These are phyloP conservation scores for Erythrophleum ivorense DNA, from an alignment of 331 rosid species.

Conservation along the genomic window DNA sequence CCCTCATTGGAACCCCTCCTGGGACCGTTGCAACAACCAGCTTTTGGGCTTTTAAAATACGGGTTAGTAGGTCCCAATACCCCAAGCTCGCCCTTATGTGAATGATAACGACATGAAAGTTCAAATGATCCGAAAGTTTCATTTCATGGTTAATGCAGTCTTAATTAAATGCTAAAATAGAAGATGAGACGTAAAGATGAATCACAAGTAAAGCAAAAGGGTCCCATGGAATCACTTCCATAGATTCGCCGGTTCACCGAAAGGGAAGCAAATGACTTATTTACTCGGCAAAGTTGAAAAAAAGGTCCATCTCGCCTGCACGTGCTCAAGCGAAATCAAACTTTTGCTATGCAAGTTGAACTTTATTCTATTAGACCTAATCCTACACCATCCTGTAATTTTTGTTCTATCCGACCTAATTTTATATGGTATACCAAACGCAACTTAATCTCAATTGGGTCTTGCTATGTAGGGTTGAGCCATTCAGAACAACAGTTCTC, in stretches of 20 bases:
- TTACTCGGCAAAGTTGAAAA: neutral
- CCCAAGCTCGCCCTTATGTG: neutral
- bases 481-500: no score
- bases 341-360: neutral
- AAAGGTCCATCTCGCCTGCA: neutral
- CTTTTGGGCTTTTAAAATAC: neutral
- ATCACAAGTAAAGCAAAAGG: conserved; percentile 3
- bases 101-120: neutral
- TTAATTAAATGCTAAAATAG: neutral
- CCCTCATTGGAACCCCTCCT: neutral
- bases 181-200: neutral
- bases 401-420: neutral
- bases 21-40: neutral
- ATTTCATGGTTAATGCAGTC: neutral
- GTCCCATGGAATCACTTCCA: conserved; percentile 38
- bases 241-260: conserved; percentile 32
- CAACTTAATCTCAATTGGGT: no score
- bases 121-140: neutral
- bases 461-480: no score
- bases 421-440: neutral
- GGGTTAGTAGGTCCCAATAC: neutral
- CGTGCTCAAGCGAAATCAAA: neutral
- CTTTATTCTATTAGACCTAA: neutral
- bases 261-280: neutral
- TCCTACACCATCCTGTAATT: no score